phyloP scores from a whole-genome alignment of 331 rosid species.

The Prunus yedoensis region DNA sequence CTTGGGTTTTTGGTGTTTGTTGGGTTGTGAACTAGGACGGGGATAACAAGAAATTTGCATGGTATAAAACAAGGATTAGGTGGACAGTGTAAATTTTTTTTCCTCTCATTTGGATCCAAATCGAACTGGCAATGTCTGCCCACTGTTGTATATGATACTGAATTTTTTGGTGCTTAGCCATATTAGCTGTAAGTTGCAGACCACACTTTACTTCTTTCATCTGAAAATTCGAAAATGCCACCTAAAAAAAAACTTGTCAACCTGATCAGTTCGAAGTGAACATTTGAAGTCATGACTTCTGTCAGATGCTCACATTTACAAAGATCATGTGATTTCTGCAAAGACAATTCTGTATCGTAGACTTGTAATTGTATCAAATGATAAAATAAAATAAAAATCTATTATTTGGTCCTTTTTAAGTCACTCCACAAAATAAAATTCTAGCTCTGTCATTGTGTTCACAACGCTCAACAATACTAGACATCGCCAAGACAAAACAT shows the following conservation, averaged over 20 bases:
- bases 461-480: too few relatives aligned
- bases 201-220: too few relatives aligned
- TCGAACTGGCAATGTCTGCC: neutral
- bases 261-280: too few relatives aligned
- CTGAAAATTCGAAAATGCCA: neutral
- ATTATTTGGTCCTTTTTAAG: too few relatives aligned
- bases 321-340: too few relatives aligned
- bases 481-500: too few relatives aligned
- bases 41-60: conserved; percentile 7
- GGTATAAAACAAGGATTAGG: neutral
- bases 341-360: too few relatives aligned
- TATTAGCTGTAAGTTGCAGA: neutral
- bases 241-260: neutral
- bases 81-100: neutral
- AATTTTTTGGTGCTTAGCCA: neutral
- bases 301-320: too few relatives aligned
- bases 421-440: too few relatives aligned
- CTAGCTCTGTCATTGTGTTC: neutral
- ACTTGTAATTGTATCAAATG: neutral
- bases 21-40: conserved; percentile 16
- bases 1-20: conserved; percentile 8
- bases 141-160: neutral
- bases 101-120: neutral
- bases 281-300: too few relatives aligned
- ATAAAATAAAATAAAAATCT: neutral